These are phyloP conservation scores for Fusarium newnesense DNA, from an alignment of 2,329 filamentous ascomycete genomes.

Conservation along the genomic window DNA sequence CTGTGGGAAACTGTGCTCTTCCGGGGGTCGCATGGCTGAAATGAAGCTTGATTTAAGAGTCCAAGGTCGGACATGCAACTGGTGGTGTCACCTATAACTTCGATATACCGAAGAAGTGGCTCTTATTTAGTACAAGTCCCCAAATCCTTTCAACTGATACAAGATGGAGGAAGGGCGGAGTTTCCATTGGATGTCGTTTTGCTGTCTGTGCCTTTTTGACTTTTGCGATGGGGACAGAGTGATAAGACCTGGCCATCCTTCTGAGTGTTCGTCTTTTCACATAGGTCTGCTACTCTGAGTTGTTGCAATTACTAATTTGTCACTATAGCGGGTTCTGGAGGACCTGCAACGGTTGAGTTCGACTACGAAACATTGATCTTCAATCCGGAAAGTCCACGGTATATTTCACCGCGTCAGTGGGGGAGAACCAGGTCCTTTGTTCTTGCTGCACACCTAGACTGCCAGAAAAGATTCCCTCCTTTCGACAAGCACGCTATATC, in stretches of 20 bases:
- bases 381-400: background rate
- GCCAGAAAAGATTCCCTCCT: background rate
- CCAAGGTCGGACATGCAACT: background rate
- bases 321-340: background rate
- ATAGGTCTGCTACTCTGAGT: background rate
- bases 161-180: background rate
- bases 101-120: background rate
- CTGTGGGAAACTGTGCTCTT: background rate
- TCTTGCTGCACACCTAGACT: background rate
- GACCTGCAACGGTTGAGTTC: background rate
- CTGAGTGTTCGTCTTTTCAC: background rate
- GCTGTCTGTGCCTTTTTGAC: slow-evolving; percentile 17
- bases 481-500: background rate
- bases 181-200: background rate
- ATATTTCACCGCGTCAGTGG: slow-evolving; percentile 7
- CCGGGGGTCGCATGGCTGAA: background rate
- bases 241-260: background rate
- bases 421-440: background rate
- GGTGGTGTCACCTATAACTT: background rate
- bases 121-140: too few species aligned
- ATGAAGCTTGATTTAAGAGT: background rate
- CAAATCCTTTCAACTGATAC: background rate
- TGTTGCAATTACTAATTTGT: background rate
- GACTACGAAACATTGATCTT: slow-evolving; percentile 6
- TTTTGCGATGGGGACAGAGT: slow-evolving; percentile 1